A percentile compares a stretch with the other conserved stretches of the same genome.
Conservation (phyloP, 1,139 yeast genomes). For the Taphrina sp. region DNA sequence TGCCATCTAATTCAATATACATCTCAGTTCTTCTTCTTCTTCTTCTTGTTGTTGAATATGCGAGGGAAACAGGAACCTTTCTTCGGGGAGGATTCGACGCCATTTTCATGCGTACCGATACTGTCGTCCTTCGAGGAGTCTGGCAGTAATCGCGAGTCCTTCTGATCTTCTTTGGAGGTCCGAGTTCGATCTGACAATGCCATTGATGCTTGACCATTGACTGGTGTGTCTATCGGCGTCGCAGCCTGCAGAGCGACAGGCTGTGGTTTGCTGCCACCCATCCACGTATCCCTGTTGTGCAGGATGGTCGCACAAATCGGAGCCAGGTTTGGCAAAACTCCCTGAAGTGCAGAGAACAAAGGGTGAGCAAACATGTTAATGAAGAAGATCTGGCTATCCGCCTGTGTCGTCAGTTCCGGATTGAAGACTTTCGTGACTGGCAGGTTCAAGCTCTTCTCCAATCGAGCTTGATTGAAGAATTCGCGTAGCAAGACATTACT, state of each 20-base stretch:
- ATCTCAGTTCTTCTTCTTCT: not conserved
- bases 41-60: slow-evolving; percentile 1
- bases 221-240: no score
- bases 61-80: slow-evolving; percentile 3
- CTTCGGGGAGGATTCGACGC: no score
- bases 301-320: slow-evolving; percentile 5
- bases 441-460: slow-evolving; percentile 49
- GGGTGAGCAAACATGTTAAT: slow-evolving; percentile 77
- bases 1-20: no score
- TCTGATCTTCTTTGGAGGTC: no score
- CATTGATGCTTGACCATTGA: no score
- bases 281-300: slow-evolving; percentile 15
- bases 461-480: slow-evolving; percentile 62
- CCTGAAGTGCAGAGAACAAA: slow-evolving; percentile 64
- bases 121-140: no score
- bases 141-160: no score
- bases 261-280: no score
- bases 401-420: slow-evolving; percentile 52
- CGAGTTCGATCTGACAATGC: no score
- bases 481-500: slow-evolving; percentile 74
- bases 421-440: slow-evolving; percentile 14
- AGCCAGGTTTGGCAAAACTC: slow-evolving; percentile 43
- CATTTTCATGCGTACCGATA: no score
- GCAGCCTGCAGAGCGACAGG: no score
- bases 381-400: slow-evolving; percentile 80